Conservation (phyloP, 345 rosid genomes). For the Euphorbia lathyris region DNA sequence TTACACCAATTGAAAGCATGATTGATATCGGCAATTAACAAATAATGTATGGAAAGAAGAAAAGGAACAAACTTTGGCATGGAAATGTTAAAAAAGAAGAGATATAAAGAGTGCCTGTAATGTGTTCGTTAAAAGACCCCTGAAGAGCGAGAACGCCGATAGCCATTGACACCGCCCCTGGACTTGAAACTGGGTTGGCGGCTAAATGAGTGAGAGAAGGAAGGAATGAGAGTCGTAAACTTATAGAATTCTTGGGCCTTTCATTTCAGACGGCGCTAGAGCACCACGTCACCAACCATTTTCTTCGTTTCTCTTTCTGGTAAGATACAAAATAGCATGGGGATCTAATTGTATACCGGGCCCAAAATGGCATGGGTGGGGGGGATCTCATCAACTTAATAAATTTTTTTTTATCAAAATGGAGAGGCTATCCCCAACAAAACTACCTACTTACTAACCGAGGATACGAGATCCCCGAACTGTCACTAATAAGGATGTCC, state of each 20-base stretch:
- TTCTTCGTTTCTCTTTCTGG: background rate
- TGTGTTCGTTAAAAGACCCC: slow-evolving; percentile 98
- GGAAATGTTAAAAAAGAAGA: background rate
- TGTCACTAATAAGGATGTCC: no score
- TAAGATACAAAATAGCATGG: no score
- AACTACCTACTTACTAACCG: no score
- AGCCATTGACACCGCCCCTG: slow-evolving; percentile 29
- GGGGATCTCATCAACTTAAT: no score
- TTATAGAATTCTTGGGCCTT: slow-evolving; percentile 1
- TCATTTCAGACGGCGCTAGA: slow-evolving; percentile 12
- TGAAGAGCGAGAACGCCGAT: slow-evolving; percentile 95
- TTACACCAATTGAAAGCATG: no score
- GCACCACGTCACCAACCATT: background rate
- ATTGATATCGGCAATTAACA: background rate
- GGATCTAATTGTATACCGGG: no score
- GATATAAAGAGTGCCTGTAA: slow-evolving; percentile 46
- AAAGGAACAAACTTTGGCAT: no score
- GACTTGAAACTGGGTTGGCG: background rate
- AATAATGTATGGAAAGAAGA: background rate
- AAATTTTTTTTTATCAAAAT: no score
- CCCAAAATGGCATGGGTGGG: background rate
- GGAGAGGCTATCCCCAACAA: no score
- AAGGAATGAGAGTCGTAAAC: background rate
- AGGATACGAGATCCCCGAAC: no score
- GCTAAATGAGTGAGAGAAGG: background rate